These are phyloP conservation scores for Pleurotus pulmonarius DNA, from an alignment of 768 basidiomycete species.

Conservation along the genomic window DNA sequence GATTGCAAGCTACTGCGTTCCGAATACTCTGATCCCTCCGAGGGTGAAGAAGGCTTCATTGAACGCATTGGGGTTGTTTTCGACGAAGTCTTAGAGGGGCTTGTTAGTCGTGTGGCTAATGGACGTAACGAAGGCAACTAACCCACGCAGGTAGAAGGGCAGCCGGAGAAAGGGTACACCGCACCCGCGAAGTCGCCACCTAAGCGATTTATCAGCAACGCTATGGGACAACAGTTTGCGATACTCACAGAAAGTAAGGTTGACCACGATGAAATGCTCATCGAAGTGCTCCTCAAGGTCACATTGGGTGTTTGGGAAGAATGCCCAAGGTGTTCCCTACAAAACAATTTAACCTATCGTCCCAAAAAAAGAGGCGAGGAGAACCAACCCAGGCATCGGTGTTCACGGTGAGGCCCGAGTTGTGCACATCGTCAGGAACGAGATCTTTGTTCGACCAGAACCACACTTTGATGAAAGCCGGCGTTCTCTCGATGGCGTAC, in stretches of 20 bases:
- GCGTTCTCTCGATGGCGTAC: conserved; percentile 63
- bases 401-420: conserved; percentile 37
- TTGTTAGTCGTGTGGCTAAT: no score
- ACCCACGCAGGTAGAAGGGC: conserved; percentile 52
- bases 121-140: conserved; percentile 16
- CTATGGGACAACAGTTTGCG: not conserved
- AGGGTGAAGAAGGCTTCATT: conserved; percentile 70
- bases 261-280: conserved; percentile 62
- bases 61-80: conserved; percentile 66
- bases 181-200: conserved; percentile 60
- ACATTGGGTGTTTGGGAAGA: conserved; percentile 59
- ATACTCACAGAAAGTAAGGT: conserved; percentile 31
- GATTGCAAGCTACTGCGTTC: not conserved
- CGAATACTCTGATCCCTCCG: conserved; percentile 46
- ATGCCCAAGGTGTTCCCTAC: conserved; percentile 56
- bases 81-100: conserved; percentile 47
- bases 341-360: not conserved
- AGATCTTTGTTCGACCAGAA: conserved; percentile 57
- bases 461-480: conserved; percentile 59
- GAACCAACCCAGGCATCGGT: conserved; percentile 49
- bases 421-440: conserved; percentile 43
- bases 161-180: conserved; percentile 42
- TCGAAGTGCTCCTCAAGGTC: conserved; percentile 52
- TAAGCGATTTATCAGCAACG: conserved; percentile 14
- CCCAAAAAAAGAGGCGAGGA: not conserved